Percentiles rank a stretch among this genome's conserved stretches.
Conservation (phyloP, 192 early-diverging fungal genomes). For the Anaeromyces robustus region DNA sequence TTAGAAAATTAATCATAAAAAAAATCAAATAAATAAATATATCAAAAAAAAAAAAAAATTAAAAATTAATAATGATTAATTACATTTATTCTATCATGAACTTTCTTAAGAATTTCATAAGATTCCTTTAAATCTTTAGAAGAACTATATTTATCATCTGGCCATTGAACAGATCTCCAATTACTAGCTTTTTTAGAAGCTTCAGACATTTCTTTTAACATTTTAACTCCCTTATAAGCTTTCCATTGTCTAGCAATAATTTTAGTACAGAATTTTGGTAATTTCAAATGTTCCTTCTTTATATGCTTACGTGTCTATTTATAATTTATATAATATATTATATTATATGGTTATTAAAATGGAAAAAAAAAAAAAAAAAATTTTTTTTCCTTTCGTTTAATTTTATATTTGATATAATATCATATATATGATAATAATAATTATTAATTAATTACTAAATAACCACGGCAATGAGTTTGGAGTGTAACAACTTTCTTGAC, state of each 20-base stretch:
- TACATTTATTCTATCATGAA: neutral
- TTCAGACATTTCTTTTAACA: neutral
- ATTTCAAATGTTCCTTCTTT: neutral
- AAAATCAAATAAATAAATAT: no score
- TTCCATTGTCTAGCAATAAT: neutral
- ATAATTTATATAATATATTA: neutral
- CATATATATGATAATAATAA: no score
- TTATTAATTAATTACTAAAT: neutral
- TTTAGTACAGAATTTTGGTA: neutral
- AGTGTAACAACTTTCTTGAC: neutral
- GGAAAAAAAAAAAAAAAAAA: no score
- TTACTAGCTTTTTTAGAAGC: neutral
- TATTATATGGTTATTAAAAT: neutral
- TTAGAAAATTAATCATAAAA: no score
- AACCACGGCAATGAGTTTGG: neutral
- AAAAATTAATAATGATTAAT: neutral
- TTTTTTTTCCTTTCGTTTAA: no score
- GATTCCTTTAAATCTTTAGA: neutral
- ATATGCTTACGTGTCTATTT: neutral
- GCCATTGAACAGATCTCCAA: neutral
- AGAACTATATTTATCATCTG: neutral
- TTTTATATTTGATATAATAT: no score
- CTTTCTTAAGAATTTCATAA: neutral
- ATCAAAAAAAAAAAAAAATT: no score
- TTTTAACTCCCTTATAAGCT: neutral